Evolutionary conservation across 495 filamentous ascomycete species (phyloP).

Genomic region (Daldinia grandis): DNA sequence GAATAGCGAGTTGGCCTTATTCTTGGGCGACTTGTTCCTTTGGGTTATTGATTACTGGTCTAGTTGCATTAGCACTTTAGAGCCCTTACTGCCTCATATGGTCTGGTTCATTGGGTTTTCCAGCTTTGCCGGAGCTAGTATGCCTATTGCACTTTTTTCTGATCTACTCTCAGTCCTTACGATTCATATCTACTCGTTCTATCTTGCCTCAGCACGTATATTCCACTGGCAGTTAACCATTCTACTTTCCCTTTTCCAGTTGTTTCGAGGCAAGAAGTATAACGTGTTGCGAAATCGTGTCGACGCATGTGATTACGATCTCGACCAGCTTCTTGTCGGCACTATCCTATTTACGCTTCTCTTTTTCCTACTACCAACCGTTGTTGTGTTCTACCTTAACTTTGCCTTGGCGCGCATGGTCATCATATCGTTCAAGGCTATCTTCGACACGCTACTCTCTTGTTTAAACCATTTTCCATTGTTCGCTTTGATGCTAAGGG

Average conservation of each 20-base stretch:
- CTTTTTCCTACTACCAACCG: slow-evolving; percentile 93
- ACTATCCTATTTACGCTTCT: slow-evolving; percentile 96
- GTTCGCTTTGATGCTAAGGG: slow-evolving; percentile 94
- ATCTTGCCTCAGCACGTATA: slow-evolving; percentile 93
- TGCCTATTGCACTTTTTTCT: slow-evolving; percentile 96
- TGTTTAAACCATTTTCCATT: slow-evolving; percentile 98
- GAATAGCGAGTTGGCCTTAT: slow-evolving; percentile 91
- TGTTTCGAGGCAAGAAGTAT: slow-evolving; percentile 97
- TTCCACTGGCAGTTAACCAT: slow-evolving; percentile 99
- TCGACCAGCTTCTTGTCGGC: slow-evolving; percentile 95
- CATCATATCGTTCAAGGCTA: slow-evolving; percentile 90
- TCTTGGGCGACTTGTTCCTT: slow-evolving; percentile 92
- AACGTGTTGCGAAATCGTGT: slow-evolving; percentile 97
- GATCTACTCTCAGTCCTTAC: slow-evolving; percentile 93
- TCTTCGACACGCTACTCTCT: slow-evolving; percentile 87
- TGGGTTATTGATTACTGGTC: slow-evolving; percentile 99
- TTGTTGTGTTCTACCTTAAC: slow-evolving; percentile 95
- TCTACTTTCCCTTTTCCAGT: slow-evolving; percentile 94
- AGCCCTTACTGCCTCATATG: slow-evolving; percentile 81
- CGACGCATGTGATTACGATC: slow-evolving; percentile 98
- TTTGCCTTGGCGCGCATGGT: slow-evolving; percentile 94
- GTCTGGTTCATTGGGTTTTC: slow-evolving; percentile 95
- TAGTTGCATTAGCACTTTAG: slow-evolving; percentile 76
- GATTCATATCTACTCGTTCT: slow-evolving; percentile 96
- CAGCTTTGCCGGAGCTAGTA: slow-evolving; percentile 92